Percentiles rank a stretch among this genome's conserved stretches.
These are phyloP conservation scores for Vitrella brassicaformis DNA, from an alignment of 73 alveolate genomes.

Conservation along the genomic window DNA sequence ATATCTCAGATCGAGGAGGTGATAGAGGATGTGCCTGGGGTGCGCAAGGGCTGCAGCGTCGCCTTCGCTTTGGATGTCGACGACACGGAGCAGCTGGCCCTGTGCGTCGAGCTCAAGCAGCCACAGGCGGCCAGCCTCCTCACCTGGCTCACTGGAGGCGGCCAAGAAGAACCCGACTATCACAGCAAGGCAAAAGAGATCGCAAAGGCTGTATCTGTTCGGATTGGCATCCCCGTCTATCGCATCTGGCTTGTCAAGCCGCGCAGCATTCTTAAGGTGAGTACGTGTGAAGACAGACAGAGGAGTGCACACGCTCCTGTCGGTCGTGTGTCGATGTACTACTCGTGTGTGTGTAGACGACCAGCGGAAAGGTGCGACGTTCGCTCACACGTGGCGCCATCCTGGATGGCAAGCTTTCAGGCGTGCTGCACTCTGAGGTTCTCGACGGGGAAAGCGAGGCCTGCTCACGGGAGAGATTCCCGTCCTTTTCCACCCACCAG, in stretches of 20 bases:
- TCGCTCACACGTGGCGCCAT: neutral
- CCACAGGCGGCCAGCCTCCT: neutral
- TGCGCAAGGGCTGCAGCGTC: neutral
- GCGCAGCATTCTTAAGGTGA: no score
- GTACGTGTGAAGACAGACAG: no score
- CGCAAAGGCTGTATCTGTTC: neutral
- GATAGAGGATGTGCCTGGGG: neutral
- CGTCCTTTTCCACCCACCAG: neutral
- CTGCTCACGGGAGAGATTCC: neutral
- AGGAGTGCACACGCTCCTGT: no score
- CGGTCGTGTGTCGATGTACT: no score
- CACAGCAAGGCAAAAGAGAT: no score
- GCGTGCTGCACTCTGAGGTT: no score
- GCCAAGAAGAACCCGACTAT: no score
- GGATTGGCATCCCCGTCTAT: neutral
- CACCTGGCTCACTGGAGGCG: no score
- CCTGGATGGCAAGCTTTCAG: neutral
- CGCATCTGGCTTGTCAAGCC: neutral
- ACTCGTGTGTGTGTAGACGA: neutral
- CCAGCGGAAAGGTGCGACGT: neutral
- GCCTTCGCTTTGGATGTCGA: neutral
- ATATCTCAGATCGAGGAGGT: neutral
- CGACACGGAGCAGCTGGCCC: neutral
- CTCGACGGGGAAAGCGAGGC: no score
- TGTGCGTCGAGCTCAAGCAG: neutral